Base-by-base conservation (phyloP, 306 rosid species). In the Corylus heterophylla region DNA sequence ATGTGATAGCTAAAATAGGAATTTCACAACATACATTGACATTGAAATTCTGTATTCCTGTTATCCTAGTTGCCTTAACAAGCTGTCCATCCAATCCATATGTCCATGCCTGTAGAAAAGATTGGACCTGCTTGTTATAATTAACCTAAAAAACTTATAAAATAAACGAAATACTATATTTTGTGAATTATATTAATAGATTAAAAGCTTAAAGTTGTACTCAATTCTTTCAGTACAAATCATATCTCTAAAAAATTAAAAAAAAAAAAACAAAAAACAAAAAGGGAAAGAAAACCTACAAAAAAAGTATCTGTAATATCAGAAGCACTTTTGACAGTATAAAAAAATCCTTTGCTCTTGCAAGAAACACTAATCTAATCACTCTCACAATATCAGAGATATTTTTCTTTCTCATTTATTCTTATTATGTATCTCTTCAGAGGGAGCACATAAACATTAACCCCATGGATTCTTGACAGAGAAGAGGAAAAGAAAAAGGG, bases 71-170 rank as follows among this genome's bases (percentile, higher is more conserved):
- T 47, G 94, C 95, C 89, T 91, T 94, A 50, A 87, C 85, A 80
- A 92, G 95, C n/a, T 84, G 71, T 81, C 97, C 97, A 74, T 89
- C 87, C 77, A 94, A 86, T 52, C 95, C 97, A 75, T 92, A 92
- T 5, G 98, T 94, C 95, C 97, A 94, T 45, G 97, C 95, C 98
- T 94, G 91, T 76, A 84, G 50, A 90, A 76, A 80, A 78, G 16
- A 73, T 73, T 2, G 48, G 52, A 47, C 16, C 81, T 67, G 42
- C 31, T 37, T 54, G 69, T 72, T 25, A 48, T 52, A 80, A 45
- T 49, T 74, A 54, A 71, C 22, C 45, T 22, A 64, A 54, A 63
- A 71, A 51, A 37, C 31, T 37, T 73, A 37, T 6, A 64, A 50
- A 63, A 63, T 63, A 63, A 31, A 63, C 47, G 5, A 0, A 3